phyloP scores from a whole-genome alignment of 2,329 filamentous ascomycete genomes.

The Fusarium chlamydosporum region DNA sequence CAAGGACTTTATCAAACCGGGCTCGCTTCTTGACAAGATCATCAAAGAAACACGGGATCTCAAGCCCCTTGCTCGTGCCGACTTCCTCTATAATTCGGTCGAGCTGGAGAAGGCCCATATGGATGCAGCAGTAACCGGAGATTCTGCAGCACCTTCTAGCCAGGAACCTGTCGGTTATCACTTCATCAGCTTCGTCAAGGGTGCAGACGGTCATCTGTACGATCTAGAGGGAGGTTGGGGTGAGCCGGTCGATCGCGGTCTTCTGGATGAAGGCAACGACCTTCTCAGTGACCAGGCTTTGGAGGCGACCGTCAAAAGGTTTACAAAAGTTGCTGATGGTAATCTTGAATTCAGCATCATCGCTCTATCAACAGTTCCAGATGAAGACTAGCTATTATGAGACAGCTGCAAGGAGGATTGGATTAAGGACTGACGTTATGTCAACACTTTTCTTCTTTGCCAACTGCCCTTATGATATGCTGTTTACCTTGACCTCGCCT shows the following conservation, averaged over 20 bases:
- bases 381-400: conserved; percentile 21
- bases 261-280: conserved; percentile 69
- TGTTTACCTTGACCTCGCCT: neutral
- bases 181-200: conserved; percentile 85
- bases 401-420: neutral
- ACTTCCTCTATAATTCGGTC: conserved; percentile 78
- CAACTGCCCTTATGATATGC: neutral
- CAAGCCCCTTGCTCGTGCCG: conserved; percentile 71
- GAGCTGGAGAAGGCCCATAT: conserved; percentile 81
- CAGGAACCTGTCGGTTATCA: conserved; percentile 77
- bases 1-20: conserved; percentile 65
- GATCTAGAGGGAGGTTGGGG: conserved; percentile 83
- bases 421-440: neutral
- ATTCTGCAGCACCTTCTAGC: conserved; percentile 73
- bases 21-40: conserved; percentile 70
- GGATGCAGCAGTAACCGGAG: conserved; percentile 75
- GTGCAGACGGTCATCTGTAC: conserved; percentile 75
- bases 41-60: conserved; percentile 73
- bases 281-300: conserved; percentile 77
- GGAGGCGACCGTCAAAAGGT: conserved; percentile 66
- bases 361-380: conserved; percentile 51
- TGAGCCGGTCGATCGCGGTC: conserved; percentile 78
- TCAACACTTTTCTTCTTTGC: neutral
- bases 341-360: conserved; percentile 59
- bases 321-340: conserved; percentile 57